phyloP scores from a whole-genome alignment of 2,329 filamentous ascomycete genomes.

The Remersonia thermophila region DNA sequence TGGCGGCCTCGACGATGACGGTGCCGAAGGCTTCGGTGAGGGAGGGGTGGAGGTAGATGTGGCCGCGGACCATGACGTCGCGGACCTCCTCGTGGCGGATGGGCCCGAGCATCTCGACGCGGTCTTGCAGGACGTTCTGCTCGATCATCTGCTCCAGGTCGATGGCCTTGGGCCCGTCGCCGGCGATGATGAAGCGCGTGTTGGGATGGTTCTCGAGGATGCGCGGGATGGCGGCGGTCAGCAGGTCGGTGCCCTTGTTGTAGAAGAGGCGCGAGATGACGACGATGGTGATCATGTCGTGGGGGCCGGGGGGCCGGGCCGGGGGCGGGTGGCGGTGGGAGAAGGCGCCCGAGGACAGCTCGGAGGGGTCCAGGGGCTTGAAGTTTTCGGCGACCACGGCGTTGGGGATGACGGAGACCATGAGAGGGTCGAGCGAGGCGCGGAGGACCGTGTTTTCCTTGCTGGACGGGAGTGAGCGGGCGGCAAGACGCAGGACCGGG shows the following conservation, averaged over 20 bases:
- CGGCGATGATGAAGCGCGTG: slow-evolving; percentile 92
- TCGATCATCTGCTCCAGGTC: slow-evolving; percentile 98
- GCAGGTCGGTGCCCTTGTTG: slow-evolving; percentile 93
- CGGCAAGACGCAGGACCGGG: background rate
- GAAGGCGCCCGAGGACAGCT: slow-evolving; percentile 24
- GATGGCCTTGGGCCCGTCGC: slow-evolving; percentile 91
- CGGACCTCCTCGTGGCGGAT: slow-evolving; percentile 93
- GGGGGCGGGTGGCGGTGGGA: slow-evolving; percentile 34
- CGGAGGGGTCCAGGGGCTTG: slow-evolving; percentile 46
- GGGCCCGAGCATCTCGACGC: slow-evolving; percentile 82
- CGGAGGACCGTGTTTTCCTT: slow-evolving; percentile 96
- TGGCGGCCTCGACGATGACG: slow-evolving; percentile 93
- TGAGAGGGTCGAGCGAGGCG: slow-evolving; percentile 85
- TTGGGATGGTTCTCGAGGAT: slow-evolving; percentile 84
- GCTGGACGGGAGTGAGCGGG: slow-evolving; percentile 33
- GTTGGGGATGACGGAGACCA: slow-evolving; percentile 97
- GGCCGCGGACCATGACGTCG: slow-evolving; percentile 92
- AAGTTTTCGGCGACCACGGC: slow-evolving; percentile 97
- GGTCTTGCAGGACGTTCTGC: slow-evolving; percentile 83
- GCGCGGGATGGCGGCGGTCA: slow-evolving; percentile 90
- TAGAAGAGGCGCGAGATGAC: slow-evolving; percentile 97
- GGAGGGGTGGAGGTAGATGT: slow-evolving; percentile 92
- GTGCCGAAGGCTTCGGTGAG: slow-evolving; percentile 96
- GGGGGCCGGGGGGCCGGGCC: slow-evolving; percentile 59
- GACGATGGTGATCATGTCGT: slow-evolving; percentile 87